Conservation (phyloP, 345 rosid species). For the Eucalyptus regnans region DNA sequence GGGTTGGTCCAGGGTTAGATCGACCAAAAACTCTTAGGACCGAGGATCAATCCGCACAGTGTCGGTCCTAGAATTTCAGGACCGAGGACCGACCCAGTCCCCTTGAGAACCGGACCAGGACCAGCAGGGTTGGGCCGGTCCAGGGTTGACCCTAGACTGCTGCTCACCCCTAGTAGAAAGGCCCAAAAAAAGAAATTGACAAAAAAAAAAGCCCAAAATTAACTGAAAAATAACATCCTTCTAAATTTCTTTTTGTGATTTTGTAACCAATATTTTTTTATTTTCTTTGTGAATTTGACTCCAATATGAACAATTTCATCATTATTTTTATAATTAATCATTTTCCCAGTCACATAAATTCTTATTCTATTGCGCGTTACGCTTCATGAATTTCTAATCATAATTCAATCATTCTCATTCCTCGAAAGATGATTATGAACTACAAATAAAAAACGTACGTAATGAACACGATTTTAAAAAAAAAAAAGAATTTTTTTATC, state of each 20-base stretch:
- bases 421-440: fast-evolving
- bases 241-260: neutral
- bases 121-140: too few relatives aligned
- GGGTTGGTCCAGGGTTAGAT: too few relatives aligned
- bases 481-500: neutral
- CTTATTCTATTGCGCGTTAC: fast-evolving
- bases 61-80: too few relatives aligned
- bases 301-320: neutral
- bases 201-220: neutral
- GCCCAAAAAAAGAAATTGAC: too few relatives aligned
- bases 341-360: neutral
- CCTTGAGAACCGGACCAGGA: too few relatives aligned
- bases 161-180: neutral
- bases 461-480: fast-evolving
- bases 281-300: neutral
- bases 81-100: too few relatives aligned
- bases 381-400: neutral
- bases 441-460: neutral
- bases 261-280: neutral
- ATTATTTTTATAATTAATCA: neutral
- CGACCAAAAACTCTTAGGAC: too few relatives aligned
- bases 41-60: too few relatives aligned
- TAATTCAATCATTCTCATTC: fast-evolving
- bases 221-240: neutral
- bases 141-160: too few relatives aligned